Conservation (phyloP, 805 yeast species). For the Saccharomycopsis sp. region DNA sequence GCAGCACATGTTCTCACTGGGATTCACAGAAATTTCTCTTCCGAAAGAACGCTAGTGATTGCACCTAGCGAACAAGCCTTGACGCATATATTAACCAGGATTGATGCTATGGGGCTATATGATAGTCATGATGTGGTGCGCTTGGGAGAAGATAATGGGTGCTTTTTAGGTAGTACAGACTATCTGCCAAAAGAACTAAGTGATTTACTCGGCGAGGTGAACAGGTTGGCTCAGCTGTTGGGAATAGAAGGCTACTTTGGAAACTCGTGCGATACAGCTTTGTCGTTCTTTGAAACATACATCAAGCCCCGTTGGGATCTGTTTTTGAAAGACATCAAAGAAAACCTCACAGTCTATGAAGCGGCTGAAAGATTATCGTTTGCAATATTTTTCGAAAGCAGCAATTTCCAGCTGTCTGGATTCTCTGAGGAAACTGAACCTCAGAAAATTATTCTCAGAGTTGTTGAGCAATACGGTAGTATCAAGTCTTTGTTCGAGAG, state of each 20-base stretch:
- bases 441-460: no score
- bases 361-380: neutral
- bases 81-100: no score
- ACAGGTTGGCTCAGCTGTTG: conserved; percentile 26
- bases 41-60: conserved; percentile 27
- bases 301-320: conserved; percentile 14
- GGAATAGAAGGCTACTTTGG: conserved; percentile 30
- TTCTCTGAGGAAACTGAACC: no score
- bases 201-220: no score
- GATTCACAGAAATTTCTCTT: conserved; percentile 24
- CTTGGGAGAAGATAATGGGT: no score
- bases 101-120: no score
- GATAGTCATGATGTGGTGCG: no score
- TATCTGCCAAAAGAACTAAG: no score
- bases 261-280: conserved; percentile 30
- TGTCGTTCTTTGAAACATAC: conserved; percentile 25
- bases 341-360: neutral
- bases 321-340: neutral
- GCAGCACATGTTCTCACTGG: conserved; percentile 24
- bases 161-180: no score
- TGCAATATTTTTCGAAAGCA: neutral
- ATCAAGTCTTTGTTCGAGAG: conserved; percentile 24
- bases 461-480: conserved; percentile 20
- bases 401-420: no score
- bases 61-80: no score